These are phyloP conservation scores for Pisolithus marmoratus DNA, from an alignment of 768 basidiomycete species.

Conservation along the genomic window DNA sequence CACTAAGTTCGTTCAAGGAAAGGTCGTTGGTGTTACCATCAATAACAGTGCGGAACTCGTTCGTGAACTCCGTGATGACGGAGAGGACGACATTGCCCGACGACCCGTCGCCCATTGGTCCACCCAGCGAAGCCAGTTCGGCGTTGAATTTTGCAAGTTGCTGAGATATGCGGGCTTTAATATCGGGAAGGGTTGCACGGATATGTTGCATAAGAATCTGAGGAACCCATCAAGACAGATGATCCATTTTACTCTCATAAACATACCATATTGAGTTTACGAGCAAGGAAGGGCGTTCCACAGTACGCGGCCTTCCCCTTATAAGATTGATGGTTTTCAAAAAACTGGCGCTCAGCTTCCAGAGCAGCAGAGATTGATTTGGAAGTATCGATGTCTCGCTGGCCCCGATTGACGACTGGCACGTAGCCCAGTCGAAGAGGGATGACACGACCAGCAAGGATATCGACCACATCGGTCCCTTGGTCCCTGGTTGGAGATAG, in stretches of 20 bases:
- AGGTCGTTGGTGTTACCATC: slow-evolving; percentile 98
- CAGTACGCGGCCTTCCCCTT: slow-evolving; percentile 93
- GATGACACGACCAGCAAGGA: slow-evolving; percentile 94
- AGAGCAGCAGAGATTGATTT: slow-evolving; percentile 84
- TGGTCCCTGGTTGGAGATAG: slow-evolving; percentile 62
- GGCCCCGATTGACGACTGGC: slow-evolving; percentile 97
- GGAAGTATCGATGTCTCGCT: slow-evolving; percentile 89
- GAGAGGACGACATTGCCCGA: slow-evolving; percentile 89
- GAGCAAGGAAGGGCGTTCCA: slow-evolving; percentile 93
- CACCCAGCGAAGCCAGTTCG: slow-evolving; percentile 82
- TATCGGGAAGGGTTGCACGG: slow-evolving; percentile 94
- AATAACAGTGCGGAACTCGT: slow-evolving; percentile 93
- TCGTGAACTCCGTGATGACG: slow-evolving; percentile 98
- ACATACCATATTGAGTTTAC: slow-evolving; percentile 89
- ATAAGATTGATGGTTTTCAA: slow-evolving; percentile 92
- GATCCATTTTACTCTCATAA: neutral
- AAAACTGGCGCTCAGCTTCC: slow-evolving; percentile 87
- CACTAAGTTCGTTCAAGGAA: slow-evolving; percentile 92
- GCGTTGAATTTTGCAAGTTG: slow-evolving; percentile 85
- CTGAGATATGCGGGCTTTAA: slow-evolving; percentile 90
- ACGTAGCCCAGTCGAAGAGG: slow-evolving; percentile 96
- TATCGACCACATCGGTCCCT: slow-evolving; percentile 98
- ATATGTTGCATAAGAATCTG: slow-evolving; percentile 99
- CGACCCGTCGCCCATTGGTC: slow-evolving; percentile 76
- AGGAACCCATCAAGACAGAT: neutral